Base-by-base conservation (phyloP, 345 rosid genomes). In the Dipteronia sinensis region DNA sequence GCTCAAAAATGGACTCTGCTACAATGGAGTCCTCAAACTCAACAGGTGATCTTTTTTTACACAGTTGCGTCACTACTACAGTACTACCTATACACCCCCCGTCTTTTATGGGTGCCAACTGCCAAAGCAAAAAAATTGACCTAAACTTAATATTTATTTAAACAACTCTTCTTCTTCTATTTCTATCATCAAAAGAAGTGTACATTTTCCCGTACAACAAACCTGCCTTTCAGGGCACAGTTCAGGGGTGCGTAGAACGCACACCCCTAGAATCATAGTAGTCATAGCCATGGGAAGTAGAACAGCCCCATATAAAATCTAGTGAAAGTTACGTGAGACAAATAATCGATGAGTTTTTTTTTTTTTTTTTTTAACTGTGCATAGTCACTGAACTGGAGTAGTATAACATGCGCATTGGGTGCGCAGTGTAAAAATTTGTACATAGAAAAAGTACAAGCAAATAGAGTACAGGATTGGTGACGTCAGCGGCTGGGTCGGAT, bases 81-180 rank as follows among this genome's bases (percentile, higher is more conserved):
- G 15, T n/a, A 9, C 11, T 27, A 34, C 12, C 25, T 59, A 59
- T 9, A n/a, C 75, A 2, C 80, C 80, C 80, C 90, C 88, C 87
- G 82, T 59, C 69, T 76, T 78, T 85, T 75, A 59, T 77, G 88
- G 88, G 69, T 42, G 29, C 70, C n/a, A n/a, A n/a, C n/a, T 42
- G 29, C 70, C 27, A 27, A 27, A 34, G 4, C 0, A 5, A 4
- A 34, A 34, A 19, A 51, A 66, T 23, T 75, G 51, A 22, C 65
- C 64, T n/a, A 11, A 29, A 65, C 6, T 4, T 44, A 63, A 27
- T 13, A 13, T 12, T 10, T 16, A 25, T 25, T 27, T 17, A 64
- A 3, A 64, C 67, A 10, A 19, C 64, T 58, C 3, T 0, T 29
- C 31, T 59, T 20, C 64, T 59, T 22, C 55, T n/a, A n/a, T n/a